These are phyloP conservation scores for Rhynchospora tenuis DNA, from an alignment of 176 grass and related monocot species.

Conservation along the genomic window DNA sequence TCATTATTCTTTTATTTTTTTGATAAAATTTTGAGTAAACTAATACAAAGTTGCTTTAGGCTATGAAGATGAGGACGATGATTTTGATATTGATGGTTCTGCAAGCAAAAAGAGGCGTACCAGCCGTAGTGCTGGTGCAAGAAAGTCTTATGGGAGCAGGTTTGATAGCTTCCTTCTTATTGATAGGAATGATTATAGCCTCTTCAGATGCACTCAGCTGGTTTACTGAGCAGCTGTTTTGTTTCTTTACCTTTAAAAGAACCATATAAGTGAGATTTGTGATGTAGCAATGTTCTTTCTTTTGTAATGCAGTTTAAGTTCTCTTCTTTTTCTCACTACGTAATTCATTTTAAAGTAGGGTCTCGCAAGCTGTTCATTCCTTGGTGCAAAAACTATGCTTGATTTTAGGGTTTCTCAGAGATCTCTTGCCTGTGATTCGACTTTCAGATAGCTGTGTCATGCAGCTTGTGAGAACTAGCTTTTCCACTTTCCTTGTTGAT, in stretches of 20 bases:
- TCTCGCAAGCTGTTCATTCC: conserved; percentile 58
- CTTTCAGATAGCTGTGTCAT: conserved; percentile 94
- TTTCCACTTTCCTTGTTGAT: conserved; percentile 96
- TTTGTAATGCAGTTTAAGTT: conserved; percentile 16
- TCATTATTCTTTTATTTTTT: background rate
- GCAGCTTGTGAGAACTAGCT: conserved; percentile 94
- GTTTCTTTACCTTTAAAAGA: background rate
- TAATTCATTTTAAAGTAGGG: conserved; percentile 35
- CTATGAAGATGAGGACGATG: conserved; percentile 75
- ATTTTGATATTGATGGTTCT: conserved; percentile 51
- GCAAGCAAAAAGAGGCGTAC: conserved; percentile 79
- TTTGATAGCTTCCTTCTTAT: background rate
- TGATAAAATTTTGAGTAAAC: background rate
- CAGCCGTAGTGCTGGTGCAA: conserved; percentile 43
- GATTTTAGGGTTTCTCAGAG: conserved; percentile 88
- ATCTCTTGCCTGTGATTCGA: conserved; percentile 69
- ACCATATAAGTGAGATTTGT: background rate
- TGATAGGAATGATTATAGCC: background rate
- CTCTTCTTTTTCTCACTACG: conserved; percentile 19
- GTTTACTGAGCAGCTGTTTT: background rate
- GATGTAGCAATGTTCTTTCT: background rate
- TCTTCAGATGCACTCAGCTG: background rate
- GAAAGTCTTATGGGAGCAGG: conserved; percentile 76
- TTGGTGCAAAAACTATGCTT: conserved; percentile 91
- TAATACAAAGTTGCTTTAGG: conserved; percentile 41